These are phyloP conservation scores for Podaxis pistillaris DNA, from an alignment of 768 basidiomycete species.

Conservation along the genomic window DNA sequence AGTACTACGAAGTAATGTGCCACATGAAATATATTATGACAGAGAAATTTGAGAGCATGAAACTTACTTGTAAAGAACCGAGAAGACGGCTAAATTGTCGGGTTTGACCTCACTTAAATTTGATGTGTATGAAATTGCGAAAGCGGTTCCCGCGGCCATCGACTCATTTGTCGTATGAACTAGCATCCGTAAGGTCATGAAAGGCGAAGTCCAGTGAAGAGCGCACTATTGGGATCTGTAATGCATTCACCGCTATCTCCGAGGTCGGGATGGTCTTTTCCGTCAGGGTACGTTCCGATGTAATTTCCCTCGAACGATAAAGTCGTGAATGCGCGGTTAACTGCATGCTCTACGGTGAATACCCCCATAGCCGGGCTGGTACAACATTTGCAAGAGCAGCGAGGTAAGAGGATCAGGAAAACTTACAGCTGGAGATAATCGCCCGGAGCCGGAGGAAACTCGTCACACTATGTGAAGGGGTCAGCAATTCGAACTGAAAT, in stretches of 20 bases:
- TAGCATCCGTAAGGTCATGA: conserved; percentile 15
- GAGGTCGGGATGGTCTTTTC: conserved; percentile 32
- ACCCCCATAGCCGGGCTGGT: conserved; percentile 9
- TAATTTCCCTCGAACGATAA: conserved; percentile 27
- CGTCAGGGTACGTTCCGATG: conserved; percentile 30
- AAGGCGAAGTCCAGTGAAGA: neutral
- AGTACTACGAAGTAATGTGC: conserved; percentile 26
- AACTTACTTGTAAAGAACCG: conserved; percentile 36
- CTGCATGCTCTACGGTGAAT: conserved; percentile 42
- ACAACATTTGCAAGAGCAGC: too few relatives aligned
- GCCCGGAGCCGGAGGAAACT: conserved; percentile 41
- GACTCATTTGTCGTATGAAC: conserved; percentile 45
- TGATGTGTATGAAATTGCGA: conserved; percentile 45
- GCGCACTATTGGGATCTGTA: conserved; percentile 34
- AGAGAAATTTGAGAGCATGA: neutral
- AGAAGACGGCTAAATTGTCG: conserved; percentile 44
- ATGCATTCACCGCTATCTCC: conserved; percentile 34
- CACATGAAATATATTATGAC: neutral
- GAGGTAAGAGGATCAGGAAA: neutral
- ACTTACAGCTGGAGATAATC: conserved; percentile 43
- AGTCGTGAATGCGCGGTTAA: conserved; percentile 41
- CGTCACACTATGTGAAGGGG: conserved; percentile 35
- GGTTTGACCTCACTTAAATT: conserved; percentile 37
- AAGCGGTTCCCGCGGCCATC: conserved; percentile 45
- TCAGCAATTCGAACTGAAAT: neutral